Percentiles rank a stretch among this genome's conserved stretches.
These are phyloP conservation scores for Carex myosuroides DNA, from an alignment of 176 grass and related monocot species.

Conservation along the genomic window DNA sequence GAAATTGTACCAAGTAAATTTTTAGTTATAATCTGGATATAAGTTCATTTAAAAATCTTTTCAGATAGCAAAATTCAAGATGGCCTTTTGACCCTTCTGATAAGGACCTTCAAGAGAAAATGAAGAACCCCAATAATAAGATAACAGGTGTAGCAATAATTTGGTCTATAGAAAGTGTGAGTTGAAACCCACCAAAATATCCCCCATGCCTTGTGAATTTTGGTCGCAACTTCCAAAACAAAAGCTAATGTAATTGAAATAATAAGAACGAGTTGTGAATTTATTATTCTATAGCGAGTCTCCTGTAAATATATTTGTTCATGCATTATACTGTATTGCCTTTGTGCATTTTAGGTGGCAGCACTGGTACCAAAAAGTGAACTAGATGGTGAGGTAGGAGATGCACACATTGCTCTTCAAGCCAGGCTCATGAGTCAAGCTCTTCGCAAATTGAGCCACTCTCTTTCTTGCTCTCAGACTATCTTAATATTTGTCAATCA, in stretches of 20 bases:
- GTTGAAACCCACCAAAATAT: background rate
- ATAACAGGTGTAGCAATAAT: background rate
- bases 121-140: background rate
- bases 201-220: background rate
- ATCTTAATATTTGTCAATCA: conserved; percentile 46
- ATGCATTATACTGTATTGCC: background rate
- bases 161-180: background rate
- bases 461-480: conserved; percentile 36
- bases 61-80: background rate
- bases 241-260: background rate
- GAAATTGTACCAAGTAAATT: background rate
- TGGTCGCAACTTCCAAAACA: background rate
- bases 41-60: background rate
- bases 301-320: background rate
- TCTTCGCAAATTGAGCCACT: conserved; percentile 45
- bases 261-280: background rate
- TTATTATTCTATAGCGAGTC: background rate
- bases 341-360: conserved; percentile 32
- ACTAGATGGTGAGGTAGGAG: conserved; percentile 48
- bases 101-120: background rate
- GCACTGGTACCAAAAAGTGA: conserved; percentile 53
- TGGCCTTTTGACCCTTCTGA: background rate
- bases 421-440: conserved; percentile 50
- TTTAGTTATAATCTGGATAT: background rate
- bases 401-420: conserved; percentile 44